Evolutionary conservation across 106 monocot species (phyloP).

Genomic region (Phalaenopsis equestris): DNA sequence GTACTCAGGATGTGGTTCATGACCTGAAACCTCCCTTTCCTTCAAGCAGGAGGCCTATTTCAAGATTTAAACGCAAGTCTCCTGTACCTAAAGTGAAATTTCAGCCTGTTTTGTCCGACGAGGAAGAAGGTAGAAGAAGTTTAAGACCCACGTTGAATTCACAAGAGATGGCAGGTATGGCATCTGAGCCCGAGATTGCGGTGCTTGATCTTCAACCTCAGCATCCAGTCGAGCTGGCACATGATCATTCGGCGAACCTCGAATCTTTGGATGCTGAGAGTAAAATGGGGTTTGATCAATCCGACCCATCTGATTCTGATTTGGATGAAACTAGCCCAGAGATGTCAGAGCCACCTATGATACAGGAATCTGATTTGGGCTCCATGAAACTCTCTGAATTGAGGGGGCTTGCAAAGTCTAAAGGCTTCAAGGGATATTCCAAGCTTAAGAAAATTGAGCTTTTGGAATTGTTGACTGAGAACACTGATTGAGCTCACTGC

Average conservation of each 20-base stretch:
- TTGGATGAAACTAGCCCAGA: conserved; percentile 26
- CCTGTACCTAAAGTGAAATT: conserved; percentile 71
- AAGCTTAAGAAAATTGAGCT: conserved; percentile 83
- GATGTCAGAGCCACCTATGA: conserved; percentile 8
- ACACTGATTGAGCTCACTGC: conserved; percentile 19
- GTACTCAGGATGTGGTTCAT: conserved; percentile 18
- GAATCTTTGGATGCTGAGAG: conserved; percentile 18
- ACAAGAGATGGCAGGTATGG: conserved; percentile 13
- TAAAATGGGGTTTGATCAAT: conserved; percentile 15
- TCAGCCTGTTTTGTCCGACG: conserved; percentile 60
- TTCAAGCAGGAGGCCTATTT: conserved; percentile 48
- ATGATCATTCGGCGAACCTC: conserved; percentile 15
- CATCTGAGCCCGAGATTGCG: too few species aligned
- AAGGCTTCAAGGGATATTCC: conserved; percentile 80
- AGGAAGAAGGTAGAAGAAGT: conserved; percentile 23
- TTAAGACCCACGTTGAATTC: neutral
- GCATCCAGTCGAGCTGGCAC: conserved; percentile 1
- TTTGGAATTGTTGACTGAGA: conserved; percentile 34
- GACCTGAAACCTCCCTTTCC: conserved; percentile 12
- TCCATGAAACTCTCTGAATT: conserved; percentile 69
- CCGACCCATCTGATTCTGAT: conserved; percentile 22
- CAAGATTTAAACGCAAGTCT: conserved; percentile 68
- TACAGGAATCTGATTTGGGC: conserved; percentile 30
- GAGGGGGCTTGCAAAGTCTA: conserved; percentile 70
- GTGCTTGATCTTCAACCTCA: neutral